Evolutionary conservation across 2,329 filamentous ascomycete species (phyloP).

Genomic region (Epichloe hybrida): DNA sequence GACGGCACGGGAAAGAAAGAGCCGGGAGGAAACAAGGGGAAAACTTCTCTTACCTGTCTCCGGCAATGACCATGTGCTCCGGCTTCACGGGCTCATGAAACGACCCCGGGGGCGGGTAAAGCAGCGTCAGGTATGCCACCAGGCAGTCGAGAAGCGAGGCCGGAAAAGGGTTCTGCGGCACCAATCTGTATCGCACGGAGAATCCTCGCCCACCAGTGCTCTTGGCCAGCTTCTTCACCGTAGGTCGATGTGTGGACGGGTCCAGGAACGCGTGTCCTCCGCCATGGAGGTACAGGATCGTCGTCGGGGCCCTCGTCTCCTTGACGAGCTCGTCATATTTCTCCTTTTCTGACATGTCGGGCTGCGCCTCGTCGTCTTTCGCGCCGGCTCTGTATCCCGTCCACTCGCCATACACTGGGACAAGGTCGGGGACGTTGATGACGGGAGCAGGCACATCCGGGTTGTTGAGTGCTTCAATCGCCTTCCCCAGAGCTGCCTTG

Average conservation of each 20-base stretch:
- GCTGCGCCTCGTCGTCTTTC: conserved; percentile 33
- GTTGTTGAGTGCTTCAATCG: conserved; percentile 27
- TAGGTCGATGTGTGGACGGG: conserved; percentile 49
- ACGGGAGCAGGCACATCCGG: conserved; percentile 5
- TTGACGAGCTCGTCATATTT: conserved; percentile 55
- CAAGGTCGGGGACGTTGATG: conserved; percentile 34
- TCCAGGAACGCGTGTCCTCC: conserved; percentile 64
- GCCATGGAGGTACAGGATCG: conserved; percentile 62
- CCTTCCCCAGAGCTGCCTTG: conserved; percentile 42
- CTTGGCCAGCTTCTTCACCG: conserved; percentile 48
- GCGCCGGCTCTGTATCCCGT: conserved; percentile 52
- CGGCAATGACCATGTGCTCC: conserved; percentile 54
- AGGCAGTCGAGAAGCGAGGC: conserved; percentile 60
- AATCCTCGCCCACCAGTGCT: conserved; percentile 54
- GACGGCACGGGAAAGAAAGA: background rate
- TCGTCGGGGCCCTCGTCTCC: conserved; percentile 49
- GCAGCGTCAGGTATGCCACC: conserved; percentile 55
- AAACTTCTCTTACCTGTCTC: conserved; percentile 41
- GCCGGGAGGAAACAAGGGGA: conserved; percentile 2
- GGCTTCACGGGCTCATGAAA: conserved; percentile 53
- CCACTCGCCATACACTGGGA: conserved; percentile 59
- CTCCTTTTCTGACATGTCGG: conserved; percentile 44
- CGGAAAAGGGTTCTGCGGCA: conserved; percentile 64
- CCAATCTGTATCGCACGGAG: conserved; percentile 60
- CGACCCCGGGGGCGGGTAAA: conserved; percentile 57